Percentiles rank a stretch among this genome's conserved stretches.
These are phyloP conservation scores for Phytophthora kernoviae DNA, from an alignment of 352 stramenopile species.

Conservation along the genomic window DNA sequence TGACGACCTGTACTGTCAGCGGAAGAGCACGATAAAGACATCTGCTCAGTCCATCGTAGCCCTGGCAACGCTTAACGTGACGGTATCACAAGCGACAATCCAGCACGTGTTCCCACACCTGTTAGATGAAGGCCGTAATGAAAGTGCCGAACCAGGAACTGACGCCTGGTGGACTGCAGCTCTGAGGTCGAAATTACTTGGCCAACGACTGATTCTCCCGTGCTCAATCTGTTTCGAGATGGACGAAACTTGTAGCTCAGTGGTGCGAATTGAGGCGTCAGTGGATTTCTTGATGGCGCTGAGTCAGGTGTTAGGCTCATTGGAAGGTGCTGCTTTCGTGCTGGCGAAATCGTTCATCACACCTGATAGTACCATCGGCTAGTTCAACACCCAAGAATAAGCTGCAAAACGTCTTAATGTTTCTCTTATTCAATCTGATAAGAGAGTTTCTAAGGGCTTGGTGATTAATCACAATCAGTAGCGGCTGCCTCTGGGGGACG, in stretches of 20 bases:
- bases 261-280: conserved; percentile 7
- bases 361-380: conserved; percentile 4
- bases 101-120: conserved; percentile 14
- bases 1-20: conserved; percentile 36
- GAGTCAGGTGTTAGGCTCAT: not conserved
- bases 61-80: conserved; percentile 11
- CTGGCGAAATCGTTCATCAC: conserved; percentile 12
- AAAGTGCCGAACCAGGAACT: not conserved
- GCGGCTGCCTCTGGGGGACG: too few relatives aligned
- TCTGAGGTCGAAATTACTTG: conserved; percentile 7
- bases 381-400: conserved; percentile 3
- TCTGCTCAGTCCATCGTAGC: conserved; percentile 17
- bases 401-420: too few relatives aligned
- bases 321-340: conserved; percentile 15
- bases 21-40: conserved; percentile 21
- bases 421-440: too few relatives aligned
- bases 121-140: not conserved
- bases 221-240: conserved; percentile 17
- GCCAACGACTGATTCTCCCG: conserved; percentile 14
- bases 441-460: too few relatives aligned
- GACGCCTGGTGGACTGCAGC: too few relatives aligned
- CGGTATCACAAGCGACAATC: conserved; percentile 6
- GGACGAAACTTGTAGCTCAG: not conserved
- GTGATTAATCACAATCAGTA: too few relatives aligned
- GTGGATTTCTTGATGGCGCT: conserved; percentile 22